These are phyloP conservation scores for Ascochyta viciae-villosae DNA, from an alignment of 2,329 filamentous ascomycete genomes.

Conservation along the genomic window DNA sequence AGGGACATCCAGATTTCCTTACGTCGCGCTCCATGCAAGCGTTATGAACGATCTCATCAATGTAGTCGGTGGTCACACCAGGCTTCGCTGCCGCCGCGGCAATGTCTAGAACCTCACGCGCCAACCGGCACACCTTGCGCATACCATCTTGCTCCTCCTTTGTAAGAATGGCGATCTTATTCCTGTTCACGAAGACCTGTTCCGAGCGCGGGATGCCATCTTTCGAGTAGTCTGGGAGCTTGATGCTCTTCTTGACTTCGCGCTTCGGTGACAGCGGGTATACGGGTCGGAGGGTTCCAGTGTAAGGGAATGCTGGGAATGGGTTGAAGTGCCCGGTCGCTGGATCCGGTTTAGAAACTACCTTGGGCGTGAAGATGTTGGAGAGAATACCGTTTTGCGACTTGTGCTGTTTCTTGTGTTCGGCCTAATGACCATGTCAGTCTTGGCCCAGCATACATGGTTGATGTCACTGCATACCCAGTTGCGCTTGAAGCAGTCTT, in stretches of 20 bases:
- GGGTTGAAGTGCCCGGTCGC: slow-evolving; percentile 90
- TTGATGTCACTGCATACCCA: slow-evolving; percentile 71
- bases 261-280: slow-evolving; percentile 61
- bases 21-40: slow-evolving; percentile 93
- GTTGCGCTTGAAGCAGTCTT: slow-evolving; percentile 98
- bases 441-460: slow-evolving; percentile 14
- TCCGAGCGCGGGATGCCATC: slow-evolving; percentile 77
- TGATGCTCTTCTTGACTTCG: slow-evolving; percentile 77
- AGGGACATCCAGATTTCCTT: slow-evolving; percentile 47
- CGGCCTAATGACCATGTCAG: slow-evolving; percentile 61
- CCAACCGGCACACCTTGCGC: slow-evolving; percentile 88
- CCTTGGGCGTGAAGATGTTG: slow-evolving; percentile 76
- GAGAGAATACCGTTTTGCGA: slow-evolving; percentile 77
- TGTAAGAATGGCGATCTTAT: slow-evolving; percentile 83
- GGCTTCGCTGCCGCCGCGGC: slow-evolving; percentile 83
- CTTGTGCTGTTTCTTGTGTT: slow-evolving; percentile 87
- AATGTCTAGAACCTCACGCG: slow-evolving; percentile 90
- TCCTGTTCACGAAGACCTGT: slow-evolving; percentile 70
- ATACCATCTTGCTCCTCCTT: slow-evolving; percentile 84
- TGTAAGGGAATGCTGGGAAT: slow-evolving; percentile 85
- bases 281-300: slow-evolving; percentile 81
- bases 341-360: slow-evolving; percentile 90
- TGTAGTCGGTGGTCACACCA: slow-evolving; percentile 94
- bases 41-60: slow-evolving; percentile 94
- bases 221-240: slow-evolving; percentile 84